Evolutionary conservation across 495 filamentous ascomycete species (phyloP).

Genomic region (Aspergillus cavernicola): DNA sequence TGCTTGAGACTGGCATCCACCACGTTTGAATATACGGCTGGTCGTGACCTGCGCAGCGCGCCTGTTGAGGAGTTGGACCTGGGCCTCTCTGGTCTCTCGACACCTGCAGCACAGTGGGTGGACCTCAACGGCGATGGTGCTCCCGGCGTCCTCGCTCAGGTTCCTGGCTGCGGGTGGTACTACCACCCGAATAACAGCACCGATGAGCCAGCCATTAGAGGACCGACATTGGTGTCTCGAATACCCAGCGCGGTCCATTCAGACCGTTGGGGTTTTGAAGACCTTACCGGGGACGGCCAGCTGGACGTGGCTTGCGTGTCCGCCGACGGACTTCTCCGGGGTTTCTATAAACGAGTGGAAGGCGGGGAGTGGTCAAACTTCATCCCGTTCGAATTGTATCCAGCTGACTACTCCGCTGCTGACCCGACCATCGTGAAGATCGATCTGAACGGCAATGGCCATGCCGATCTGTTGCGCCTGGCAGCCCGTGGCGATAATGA

Average conservation of each 20-base stretch:
- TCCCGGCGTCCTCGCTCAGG: background rate
- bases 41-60: no score
- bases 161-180: background rate
- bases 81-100: no score
- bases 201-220: no score
- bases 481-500: background rate
- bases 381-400: background rate
- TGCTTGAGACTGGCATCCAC: no score
- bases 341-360: background rate
- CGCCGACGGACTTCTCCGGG: background rate
- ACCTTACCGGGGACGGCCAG: background rate
- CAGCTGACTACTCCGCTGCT: background rate
- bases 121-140: slow-evolving; percentile 8
- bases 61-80: no score
- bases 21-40: no score
- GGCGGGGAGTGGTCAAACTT: background rate
- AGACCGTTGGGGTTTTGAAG: background rate
- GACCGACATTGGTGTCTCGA: background rate
- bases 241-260: background rate
- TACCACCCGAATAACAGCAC: slow-evolving; percentile 1
- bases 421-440: background rate
- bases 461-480: background rate
- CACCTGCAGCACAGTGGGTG: no score
- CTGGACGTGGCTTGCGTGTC: background rate
- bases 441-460: background rate